Evolutionary conservation across 306 rosid genomes (phyloP).

Genomic region (Glycyrrhiza uralensis): DNA sequence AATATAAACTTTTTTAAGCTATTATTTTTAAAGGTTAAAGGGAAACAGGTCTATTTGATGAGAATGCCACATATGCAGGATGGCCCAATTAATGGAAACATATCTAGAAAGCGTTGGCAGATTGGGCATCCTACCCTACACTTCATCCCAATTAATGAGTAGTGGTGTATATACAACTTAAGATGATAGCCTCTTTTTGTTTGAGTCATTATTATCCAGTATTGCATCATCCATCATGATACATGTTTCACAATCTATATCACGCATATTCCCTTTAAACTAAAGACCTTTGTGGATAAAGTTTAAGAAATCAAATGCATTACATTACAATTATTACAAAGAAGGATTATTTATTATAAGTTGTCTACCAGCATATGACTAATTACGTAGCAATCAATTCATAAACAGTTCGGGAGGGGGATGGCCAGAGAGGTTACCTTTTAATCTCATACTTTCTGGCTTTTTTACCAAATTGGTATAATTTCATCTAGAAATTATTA

Average conservation of each 20-base stretch:
- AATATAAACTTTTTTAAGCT: background rate
- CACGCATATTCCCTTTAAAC: background rate
- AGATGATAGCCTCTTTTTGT: background rate
- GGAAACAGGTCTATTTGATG: conserved; percentile 7
- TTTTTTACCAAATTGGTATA: too few species aligned
- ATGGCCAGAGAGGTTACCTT: background rate
- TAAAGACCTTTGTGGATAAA: background rate
- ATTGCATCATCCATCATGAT: background rate
- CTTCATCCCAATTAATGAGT: conserved; percentile 8
- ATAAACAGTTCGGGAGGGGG: background rate
- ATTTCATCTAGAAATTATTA: too few species aligned
- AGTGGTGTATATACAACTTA: background rate
- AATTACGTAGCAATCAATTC: background rate
- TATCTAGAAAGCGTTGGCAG: conserved; percentile 21
- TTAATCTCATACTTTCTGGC: too few species aligned
- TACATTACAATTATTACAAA: background rate
- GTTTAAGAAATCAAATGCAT: background rate
- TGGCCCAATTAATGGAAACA: conserved; percentile 15
- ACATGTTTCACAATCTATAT: background rate
- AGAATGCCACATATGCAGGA: conserved; percentile 13
- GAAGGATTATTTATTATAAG: background rate
- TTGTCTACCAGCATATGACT: background rate
- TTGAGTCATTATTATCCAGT: background rate
- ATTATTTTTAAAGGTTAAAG: too few species aligned
- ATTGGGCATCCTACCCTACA: background rate